Base-by-base conservation (phyloP, 345 rosid species). In the Gossypium ekmanianum region DNA sequence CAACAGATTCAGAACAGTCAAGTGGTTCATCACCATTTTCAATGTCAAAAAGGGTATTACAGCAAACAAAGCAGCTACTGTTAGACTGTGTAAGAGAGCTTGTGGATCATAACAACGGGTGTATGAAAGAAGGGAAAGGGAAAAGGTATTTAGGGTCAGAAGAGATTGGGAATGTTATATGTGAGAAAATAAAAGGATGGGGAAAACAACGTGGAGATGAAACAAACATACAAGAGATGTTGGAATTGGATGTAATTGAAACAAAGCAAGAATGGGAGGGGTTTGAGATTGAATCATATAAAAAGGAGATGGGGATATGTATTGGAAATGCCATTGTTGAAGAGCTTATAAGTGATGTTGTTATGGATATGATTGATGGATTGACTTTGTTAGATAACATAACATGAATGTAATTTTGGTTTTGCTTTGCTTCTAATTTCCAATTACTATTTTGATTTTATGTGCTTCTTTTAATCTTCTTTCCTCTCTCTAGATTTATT, bases 81-180 rank as follows among this genome's bases (percentile, higher is more conserved):
- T 83, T 85, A 24, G 91, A 89, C 41, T 88, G 85, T 22, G 84
- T 81, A 24, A 82, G 83, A 56, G 91, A 88, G 75, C 72, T 78
- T 17, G 73, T 86, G 8, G 79, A 81, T 61, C 80, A 81, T 44
- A 79, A 61, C 48, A 83, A 73, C 9, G 77, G 51, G 48, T 11
- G 77, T 44, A 27, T 79, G 54, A 26, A 78, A 66, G 45, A 75
- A 77, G 47, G 56, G 50, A 61, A 12, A 73, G 66, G 43, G 29
- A 72, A 11, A 26, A 39, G 70, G 44, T 61, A 69, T 44, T 24
- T 59, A 26, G 64, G 39, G n/a, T 39, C 80, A 16, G 84, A 82
- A 41, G 83, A 81, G 72, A 70, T 79, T 9, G 86, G 83, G 26
- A 78, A 76, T 72, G 73, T 79, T 67, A 69, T 78, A 8, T 74